Evolutionary conservation across 306 rosid genomes (phyloP), one percentile per base, ranked within the genome.

Genomic region (Malus sylvestris): DNA sequence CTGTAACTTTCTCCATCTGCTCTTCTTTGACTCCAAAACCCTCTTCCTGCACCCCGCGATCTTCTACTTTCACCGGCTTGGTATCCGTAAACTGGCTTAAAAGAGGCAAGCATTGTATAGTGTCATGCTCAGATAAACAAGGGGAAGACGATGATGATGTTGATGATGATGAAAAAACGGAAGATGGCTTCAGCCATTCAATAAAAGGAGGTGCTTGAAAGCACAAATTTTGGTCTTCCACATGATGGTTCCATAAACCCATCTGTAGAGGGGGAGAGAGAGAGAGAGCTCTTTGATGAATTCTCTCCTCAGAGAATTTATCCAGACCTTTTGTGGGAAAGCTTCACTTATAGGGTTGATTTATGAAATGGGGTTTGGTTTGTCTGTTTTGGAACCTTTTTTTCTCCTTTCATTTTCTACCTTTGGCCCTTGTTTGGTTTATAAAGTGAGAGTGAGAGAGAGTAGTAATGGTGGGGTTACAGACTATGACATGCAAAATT

Each of bases 171-270:
- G 81, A 78, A 57, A 83, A 65, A 65, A 91, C 82, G 4, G 86
- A 62, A 35, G 81, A 62, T 62, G 97, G 97, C 73, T 95, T 92
- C 33, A 95, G 97, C 98, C 98, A 92, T 80, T 95, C 98, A 76
- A 95, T 89, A 88, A 92, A 92, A 84, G 82, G 86, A 20, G 96
- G 93, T n/a, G 94, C 76, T 80, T 90, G 89, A 74, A 90, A 82
- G 80, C 86, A 80, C 33, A 81, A 67, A 76, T 58, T 86, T 58
- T 81, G 78, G 52, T 85, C 78, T n/a, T 84, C 87, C 16, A 76
- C 72, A 76, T 74, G 85, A 82, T 75, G 84, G 49, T 79, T 89
- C 77, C 88, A 85, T 81, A 92, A 78, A 77, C 93, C 88, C 97
- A 91, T 86, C 86, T 67, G 82, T 60, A 81, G 84, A 81, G 87